Percentiles rank a stretch among this genome's conserved stretches.
Conservation (phyloP, 495 filamentous ascomycete genomes). For the Bathelium albidoporum region DNA sequence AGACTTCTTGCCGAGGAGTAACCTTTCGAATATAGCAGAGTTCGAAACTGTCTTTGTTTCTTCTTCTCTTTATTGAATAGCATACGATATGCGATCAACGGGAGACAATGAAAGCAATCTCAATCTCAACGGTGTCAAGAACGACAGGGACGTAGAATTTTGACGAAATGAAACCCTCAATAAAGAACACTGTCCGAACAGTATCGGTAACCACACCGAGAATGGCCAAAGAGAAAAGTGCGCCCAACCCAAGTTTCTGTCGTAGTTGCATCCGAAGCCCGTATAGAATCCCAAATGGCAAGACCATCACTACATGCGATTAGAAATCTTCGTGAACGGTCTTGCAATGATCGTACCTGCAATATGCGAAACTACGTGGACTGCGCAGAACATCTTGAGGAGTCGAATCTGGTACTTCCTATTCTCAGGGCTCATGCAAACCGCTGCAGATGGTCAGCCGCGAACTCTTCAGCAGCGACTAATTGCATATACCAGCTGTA, state of each 20-base stretch:
- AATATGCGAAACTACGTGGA: not conserved
- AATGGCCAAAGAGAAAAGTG: not conserved
- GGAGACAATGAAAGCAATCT: not conserved
- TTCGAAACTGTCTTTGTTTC: not conserved
- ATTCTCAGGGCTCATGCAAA: not conserved
- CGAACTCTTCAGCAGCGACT: not conserved
- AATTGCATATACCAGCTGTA: not conserved
- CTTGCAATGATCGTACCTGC: not conserved
- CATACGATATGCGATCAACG: not conserved
- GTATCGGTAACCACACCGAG: not conserved
- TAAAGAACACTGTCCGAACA: not conserved
- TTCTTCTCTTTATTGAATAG: not conserved
- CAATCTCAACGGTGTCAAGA: not conserved
- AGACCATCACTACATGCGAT: not conserved
- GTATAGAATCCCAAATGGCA: not conserved
- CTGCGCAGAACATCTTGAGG: not conserved
- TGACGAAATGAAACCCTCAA: not conserved
- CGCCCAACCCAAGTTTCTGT: not conserved
- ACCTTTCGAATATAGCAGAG: not conserved
- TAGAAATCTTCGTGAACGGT: not conserved
- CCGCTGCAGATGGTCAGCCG: not conserved
- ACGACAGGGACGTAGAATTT: not conserved
- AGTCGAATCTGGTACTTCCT: not conserved
- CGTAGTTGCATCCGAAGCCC: not conserved
- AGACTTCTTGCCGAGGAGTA: not conserved